Evolutionary conservation across 352 stramenopile species (phyloP).

Genomic region (Halophytophthora polymorphica): DNA sequence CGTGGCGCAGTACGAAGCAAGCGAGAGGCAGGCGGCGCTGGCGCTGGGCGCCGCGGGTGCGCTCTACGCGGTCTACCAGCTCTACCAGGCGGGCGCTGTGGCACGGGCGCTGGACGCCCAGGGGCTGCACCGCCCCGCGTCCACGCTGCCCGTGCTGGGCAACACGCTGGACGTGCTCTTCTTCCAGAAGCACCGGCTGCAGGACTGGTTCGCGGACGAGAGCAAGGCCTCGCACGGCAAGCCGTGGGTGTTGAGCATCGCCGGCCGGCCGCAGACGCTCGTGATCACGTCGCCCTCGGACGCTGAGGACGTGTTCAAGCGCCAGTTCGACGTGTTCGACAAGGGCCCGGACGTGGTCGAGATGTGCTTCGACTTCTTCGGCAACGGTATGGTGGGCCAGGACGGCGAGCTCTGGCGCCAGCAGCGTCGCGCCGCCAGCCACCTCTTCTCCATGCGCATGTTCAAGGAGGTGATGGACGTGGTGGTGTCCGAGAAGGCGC

Average conservation of each 20-base stretch:
- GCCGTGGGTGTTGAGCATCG: slow-evolving; percentile 40
- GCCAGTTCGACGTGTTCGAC: slow-evolving; percentile 50
- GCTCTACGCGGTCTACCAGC: slow-evolving; percentile 25
- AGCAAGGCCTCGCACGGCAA: slow-evolving; percentile 27
- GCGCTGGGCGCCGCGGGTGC: slow-evolving; percentile 13
- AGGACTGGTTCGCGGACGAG: slow-evolving; percentile 59
- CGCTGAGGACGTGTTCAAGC: slow-evolving; percentile 30
- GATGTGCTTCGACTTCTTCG: slow-evolving; percentile 35
- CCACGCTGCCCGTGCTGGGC: slow-evolving; percentile 31
- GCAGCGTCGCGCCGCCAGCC: slow-evolving; percentile 59
- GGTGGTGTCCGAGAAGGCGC: slow-evolving; percentile 27
- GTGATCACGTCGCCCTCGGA: slow-evolving; percentile 33
- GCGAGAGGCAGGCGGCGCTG: slow-evolving; percentile 20
- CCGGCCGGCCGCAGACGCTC: slow-evolving; percentile 29
- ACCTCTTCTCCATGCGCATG: slow-evolving; percentile 59
- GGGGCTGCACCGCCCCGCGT: slow-evolving; percentile 19
- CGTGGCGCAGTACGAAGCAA: slow-evolving; percentile 24
- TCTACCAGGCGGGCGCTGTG: slow-evolving; percentile 29
- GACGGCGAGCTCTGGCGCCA: slow-evolving; percentile 42
- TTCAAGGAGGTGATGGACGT: slow-evolving; percentile 25
- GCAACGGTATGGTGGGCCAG: slow-evolving; percentile 43
- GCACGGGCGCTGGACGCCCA: slow-evolving; percentile 25
- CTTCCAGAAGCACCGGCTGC: slow-evolving; percentile 33
- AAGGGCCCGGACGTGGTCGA: slow-evolving; percentile 19
- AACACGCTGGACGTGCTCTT: slow-evolving; percentile 37